Percentiles rank a stretch among this genome's conserved stretches.
phyloP scores from a whole-genome alignment of 148 eudicot genomes.

The Vaccinium vitisidaea region DNA sequence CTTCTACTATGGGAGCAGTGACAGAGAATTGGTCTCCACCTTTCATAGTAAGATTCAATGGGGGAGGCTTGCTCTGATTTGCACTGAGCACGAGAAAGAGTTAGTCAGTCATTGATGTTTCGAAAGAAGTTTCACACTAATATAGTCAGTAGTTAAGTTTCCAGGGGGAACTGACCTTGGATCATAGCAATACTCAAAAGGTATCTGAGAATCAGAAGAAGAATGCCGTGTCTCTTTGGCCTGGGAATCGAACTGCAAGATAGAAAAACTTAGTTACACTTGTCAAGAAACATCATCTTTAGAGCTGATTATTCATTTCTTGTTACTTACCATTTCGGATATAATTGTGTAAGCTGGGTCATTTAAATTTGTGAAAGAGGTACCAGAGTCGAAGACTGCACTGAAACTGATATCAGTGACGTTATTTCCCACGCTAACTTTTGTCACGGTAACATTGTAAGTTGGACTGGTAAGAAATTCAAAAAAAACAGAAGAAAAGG shows the following conservation, averaged over 20 bases:
- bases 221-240: constrained; percentile 35
- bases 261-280: neutral
- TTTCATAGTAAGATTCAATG: constrained; percentile 61
- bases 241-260: constrained; percentile 58
- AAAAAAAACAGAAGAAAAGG: neutral
- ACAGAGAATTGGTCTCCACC: constrained; percentile 55
- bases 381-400: constrained; percentile 80
- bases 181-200: constrained; percentile 59
- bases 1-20: constrained; percentile 30
- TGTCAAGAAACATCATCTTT: constrained; percentile 10
- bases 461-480: constrained; percentile 52
- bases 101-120: neutral
- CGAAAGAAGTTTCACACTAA: neutral
- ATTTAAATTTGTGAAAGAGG: constrained; percentile 75
- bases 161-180: constrained; percentile 31
- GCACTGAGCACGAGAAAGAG: constrained; percentile 42
- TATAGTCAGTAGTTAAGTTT: neutral
- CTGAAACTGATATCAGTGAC: constrained; percentile 34
- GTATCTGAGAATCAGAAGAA: constrained; percentile 26
- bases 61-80: constrained; percentile 33
- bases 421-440: constrained; percentile 48
- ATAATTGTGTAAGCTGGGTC: constrained; percentile 73
- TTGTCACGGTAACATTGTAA: constrained; percentile 62
- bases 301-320: neutral
- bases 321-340: constrained; percentile 51